phyloP scores from a whole-genome alignment of 2,329 filamentous ascomycete species.

The Aureobasidium subglaciale region DNA sequence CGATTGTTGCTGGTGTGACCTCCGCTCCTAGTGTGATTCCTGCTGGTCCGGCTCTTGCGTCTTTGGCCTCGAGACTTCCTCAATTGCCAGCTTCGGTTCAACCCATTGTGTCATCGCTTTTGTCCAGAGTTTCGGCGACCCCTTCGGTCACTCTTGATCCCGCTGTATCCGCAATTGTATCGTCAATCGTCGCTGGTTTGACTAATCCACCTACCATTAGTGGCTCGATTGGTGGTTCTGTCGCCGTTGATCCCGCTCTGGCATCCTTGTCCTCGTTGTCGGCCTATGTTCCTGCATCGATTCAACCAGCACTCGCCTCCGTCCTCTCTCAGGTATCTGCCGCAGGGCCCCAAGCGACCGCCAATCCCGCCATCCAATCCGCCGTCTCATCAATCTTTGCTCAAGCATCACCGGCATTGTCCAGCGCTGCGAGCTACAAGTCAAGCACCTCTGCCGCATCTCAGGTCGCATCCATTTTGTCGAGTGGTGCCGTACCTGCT shows the following conservation, averaged over 20 bases:
- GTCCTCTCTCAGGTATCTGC: not conserved
- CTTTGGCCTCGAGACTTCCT: not conserved
- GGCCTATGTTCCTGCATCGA: not conserved
- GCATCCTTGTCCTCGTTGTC: not conserved
- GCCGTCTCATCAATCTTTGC: not conserved
- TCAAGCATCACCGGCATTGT: not conserved
- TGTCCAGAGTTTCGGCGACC: not conserved
- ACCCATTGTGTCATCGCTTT: not conserved
- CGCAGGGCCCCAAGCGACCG: not conserved
- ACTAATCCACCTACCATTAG: not conserved
- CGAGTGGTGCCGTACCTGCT: not conserved
- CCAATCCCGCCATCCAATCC: not conserved
- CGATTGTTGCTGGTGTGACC: not conserved
- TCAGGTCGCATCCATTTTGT: not conserved
- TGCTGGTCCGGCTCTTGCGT: not conserved
- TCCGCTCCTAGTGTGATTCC: not conserved
- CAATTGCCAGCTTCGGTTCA: not conserved
- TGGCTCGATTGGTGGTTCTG: not conserved
- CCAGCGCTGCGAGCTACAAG: not conserved
- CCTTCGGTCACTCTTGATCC: not conserved
- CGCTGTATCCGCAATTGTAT: not conserved
- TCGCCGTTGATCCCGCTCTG: not conserved
- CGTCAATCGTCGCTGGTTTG: not conserved
- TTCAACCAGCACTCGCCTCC: not conserved
- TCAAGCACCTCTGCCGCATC: not conserved